Evolutionary conservation across 208 protist genomes (phyloP).

Genomic region (Phytomonas sp.): DNA sequence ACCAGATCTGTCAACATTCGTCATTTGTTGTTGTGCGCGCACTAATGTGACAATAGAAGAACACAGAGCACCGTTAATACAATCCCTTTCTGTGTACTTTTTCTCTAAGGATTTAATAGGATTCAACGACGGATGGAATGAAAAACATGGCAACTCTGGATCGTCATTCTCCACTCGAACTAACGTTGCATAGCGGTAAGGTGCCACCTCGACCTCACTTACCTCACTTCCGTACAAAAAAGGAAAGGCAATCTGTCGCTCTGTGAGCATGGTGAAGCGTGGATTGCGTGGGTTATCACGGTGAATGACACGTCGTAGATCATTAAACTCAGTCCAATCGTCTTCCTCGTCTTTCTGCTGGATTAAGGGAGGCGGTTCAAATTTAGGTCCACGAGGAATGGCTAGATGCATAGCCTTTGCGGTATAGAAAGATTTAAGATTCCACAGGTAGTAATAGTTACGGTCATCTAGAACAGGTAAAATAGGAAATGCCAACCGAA

Average conservation of each 20-base stretch:
- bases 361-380: constrained; percentile 66
- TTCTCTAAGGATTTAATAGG: constrained; percentile 89
- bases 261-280: constrained; percentile 96
- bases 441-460: constrained; percentile 99
- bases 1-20: neutral
- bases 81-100: constrained; percentile 26
- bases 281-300: constrained; percentile 90
- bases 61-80: constrained; percentile 27
- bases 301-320: constrained; percentile 99
- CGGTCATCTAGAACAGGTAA: constrained; percentile 96
- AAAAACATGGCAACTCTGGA: constrained; percentile 97
- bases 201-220: constrained; percentile 84
- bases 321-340: constrained; percentile 99
- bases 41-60: constrained; percentile 18
- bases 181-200: constrained; percentile 93
- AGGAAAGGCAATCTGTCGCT: constrained; percentile 99
- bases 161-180: constrained; percentile 93
- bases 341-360: constrained; percentile 87
- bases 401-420: constrained; percentile 99
- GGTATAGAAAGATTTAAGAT: constrained; percentile 98
- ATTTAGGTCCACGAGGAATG: constrained; percentile 99
- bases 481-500: constrained; percentile 94
- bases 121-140: constrained; percentile 98
- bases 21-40: constrained; percentile 8
- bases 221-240: constrained; percentile 98